Evolutionary conservation across 768 basidiomycete genomes (phyloP).

Genomic region (Kwoniella heveanensis): DNA sequence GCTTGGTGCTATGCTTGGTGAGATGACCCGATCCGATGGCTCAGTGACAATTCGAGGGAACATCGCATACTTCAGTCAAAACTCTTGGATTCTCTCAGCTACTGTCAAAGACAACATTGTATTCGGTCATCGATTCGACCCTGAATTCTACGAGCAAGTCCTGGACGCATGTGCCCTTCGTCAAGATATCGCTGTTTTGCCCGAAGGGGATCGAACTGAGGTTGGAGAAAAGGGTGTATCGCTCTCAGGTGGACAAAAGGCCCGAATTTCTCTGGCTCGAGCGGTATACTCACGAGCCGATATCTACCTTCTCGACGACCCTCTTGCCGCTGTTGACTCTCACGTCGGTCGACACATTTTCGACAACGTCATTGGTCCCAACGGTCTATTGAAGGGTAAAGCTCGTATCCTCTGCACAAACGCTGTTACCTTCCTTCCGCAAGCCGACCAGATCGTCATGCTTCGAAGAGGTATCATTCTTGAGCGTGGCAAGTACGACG

Average conservation of each 20-base stretch:
- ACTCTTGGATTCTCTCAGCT: conserved; percentile 85
- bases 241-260: conserved; percentile 54
- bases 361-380: conserved; percentile 85
- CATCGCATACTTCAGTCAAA: conserved; percentile 82
- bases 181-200: conserved; percentile 75
- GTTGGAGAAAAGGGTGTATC: conserved; percentile 57
- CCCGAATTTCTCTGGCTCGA: conserved; percentile 60
- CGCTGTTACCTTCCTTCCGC: conserved; percentile 75
- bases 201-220: conserved; percentile 68
- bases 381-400: conserved; percentile 77
- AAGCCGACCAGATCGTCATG: conserved; percentile 74
- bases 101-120: conserved; percentile 87
- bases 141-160: conserved; percentile 58
- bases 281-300: conserved; percentile 92
- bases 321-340: conserved; percentile 66
- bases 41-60: conserved; percentile 69
- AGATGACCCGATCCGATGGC: conserved; percentile 78
- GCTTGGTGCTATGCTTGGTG: conserved; percentile 74
- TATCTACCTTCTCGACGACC: conserved; percentile 87
- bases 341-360: conserved; percentile 47
- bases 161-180: conserved; percentile 75
- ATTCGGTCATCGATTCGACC: conserved; percentile 87
- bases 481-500: conserved; percentile 70
- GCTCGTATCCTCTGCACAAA: conserved; percentile 86
- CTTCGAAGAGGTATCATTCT: conserved; percentile 79